These are phyloP conservation scores for Mycena leptocephala DNA, from an alignment of 768 basidiomycete species.

Conservation along the genomic window DNA sequence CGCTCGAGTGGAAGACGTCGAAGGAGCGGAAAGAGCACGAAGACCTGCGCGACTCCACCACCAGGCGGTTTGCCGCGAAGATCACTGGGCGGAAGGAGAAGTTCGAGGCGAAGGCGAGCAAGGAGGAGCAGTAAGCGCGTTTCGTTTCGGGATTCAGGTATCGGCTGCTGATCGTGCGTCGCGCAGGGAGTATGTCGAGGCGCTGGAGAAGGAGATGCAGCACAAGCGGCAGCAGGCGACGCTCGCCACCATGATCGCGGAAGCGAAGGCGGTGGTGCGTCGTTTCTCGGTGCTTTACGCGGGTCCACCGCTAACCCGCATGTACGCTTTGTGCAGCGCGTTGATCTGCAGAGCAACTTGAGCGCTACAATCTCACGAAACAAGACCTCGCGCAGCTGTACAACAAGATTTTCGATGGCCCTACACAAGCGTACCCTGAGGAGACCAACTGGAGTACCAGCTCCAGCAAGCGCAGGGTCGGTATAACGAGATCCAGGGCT, in stretches of 20 bases:
- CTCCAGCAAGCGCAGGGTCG: constrained; percentile 48
- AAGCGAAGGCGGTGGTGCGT: constrained; percentile 56
- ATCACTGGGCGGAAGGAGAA: constrained; percentile 60
- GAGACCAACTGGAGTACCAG: constrained; percentile 62
- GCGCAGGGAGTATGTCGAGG: constrained; percentile 62
- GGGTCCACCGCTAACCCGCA: background rate
- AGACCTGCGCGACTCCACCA: constrained; percentile 56
- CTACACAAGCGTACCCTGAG: constrained; percentile 62
- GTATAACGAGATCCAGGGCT: constrained; percentile 54
- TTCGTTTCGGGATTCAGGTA: too few relatives aligned
- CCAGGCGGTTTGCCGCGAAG: constrained; percentile 56
- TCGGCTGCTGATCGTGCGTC: background rate
- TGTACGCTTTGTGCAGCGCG: constrained; percentile 45
- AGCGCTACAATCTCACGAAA: constrained; percentile 49
- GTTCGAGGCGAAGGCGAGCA: constrained; percentile 58
- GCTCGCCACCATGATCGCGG: constrained; percentile 50
- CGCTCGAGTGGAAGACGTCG: constrained; percentile 55
- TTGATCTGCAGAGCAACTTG: constrained; percentile 52
- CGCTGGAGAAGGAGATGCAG: constrained; percentile 58
- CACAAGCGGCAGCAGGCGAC: constrained; percentile 53
- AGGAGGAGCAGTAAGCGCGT: constrained; percentile 60
- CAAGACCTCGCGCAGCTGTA: constrained; percentile 58
- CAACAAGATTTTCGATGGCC: constrained; percentile 59
- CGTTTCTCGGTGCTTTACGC: background rate
- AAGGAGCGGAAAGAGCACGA: constrained; percentile 64